phyloP scores from a whole-genome alignment of 2,329 filamentous ascomycete genomes.

The Diaporthe capsici region DNA sequence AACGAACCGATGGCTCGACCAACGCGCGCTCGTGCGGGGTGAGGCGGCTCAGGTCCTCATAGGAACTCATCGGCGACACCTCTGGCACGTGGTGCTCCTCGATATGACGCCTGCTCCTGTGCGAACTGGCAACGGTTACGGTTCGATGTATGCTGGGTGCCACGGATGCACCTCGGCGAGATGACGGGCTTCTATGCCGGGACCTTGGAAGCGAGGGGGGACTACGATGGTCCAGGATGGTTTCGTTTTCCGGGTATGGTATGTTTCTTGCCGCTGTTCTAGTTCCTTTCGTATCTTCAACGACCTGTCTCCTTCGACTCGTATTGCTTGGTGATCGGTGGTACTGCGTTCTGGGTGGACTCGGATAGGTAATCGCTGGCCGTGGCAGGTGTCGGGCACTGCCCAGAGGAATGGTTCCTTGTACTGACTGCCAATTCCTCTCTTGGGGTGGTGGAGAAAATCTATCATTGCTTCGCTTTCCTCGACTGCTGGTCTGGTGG shows the following conservation, averaged over 20 bases:
- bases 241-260: not conserved
- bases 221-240: not conserved
- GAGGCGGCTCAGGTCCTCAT: not conserved
- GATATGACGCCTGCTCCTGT: not conserved
- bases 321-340: no score
- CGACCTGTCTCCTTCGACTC: no score
- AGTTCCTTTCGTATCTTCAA: fast-evolving
- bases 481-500: no score
- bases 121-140: not conserved
- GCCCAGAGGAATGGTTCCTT: no score
- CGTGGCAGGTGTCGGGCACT: no score
- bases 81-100: not conserved
- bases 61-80: not conserved
- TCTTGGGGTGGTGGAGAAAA: fast-evolving
- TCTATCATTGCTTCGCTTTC: no score
- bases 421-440: no score
- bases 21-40: not conserved
- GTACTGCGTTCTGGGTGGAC: no score
- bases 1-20: not conserved
- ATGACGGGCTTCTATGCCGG: not conserved
- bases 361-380: no score
- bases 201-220: not conserved
- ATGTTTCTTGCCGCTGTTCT: not conserved
- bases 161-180: not conserved
- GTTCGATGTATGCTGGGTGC: not conserved